Evolutionary conservation across 148 eudicot species (phyloP), one percentile per base, ranked within the genome.

Genomic region (Fagopyrum tataricum): DNA sequence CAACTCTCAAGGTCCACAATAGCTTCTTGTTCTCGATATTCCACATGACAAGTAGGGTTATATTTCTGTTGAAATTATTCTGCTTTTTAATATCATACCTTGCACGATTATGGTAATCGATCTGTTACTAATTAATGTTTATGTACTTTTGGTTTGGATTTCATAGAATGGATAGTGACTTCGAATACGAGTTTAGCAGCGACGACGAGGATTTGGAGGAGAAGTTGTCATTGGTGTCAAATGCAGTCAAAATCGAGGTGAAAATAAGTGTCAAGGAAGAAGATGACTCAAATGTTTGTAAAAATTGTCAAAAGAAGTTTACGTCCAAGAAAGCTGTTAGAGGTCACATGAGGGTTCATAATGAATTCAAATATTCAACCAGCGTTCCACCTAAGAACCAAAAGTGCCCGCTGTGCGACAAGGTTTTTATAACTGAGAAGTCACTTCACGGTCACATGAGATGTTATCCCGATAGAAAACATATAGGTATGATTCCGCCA

Each of bases 381-480:
- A n/a, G 4, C n/a, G 46, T 37, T 1, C 5, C 43, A 6, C 21
- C 4, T 6, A 23, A 64, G 70, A 64, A 11, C 14, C 17, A 6
- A 14, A 26, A 14, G 2, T 62, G 43, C 10, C 3, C 18, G 5
- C 18, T 74, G 49, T 80, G 83, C 23, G 1, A 6, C 1, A 87
- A 83, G 74, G 67, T 10, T 7, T 90, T 90, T 7, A 82, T 76
- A 0, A 76, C 89, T 1, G 7, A 59, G 31, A 87, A 84, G 59
- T 78, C 96, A 0, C 72, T 90, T 72, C 82, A 21, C 44, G n/a
- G n/a, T n/a, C n/a, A n/a, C n/a, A n/a, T n/a, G n/a, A n/a, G n/a
- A n/a, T n/a, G n/a, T n/a, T n/a, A n/a, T n/a, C n/a, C n/a, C n/a
- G n/a, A n/a, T n/a, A n/a, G n/a, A n/a, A n/a, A n/a, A n/a, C n/a